phyloP scores from a whole-genome alignment of 805 yeast genomes.

The Blastobotrys parvus region DNA sequence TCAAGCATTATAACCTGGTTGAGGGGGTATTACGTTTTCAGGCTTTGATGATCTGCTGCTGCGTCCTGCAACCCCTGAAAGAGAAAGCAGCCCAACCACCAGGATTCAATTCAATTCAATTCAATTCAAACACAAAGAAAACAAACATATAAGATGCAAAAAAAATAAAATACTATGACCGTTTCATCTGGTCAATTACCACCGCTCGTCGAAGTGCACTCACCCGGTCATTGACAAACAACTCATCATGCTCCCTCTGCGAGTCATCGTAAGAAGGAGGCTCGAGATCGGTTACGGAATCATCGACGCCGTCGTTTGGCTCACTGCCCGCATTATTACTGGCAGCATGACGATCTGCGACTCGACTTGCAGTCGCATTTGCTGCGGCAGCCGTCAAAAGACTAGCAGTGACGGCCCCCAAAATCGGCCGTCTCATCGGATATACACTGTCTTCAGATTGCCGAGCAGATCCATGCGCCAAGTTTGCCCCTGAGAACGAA shows the following conservation, averaged over 20 bases:
- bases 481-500: neutral
- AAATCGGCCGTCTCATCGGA: too few species aligned
- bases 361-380: slow-evolving; percentile 3
- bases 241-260: slow-evolving; percentile 11
- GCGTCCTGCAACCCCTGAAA: too few species aligned
- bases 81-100: too few species aligned
- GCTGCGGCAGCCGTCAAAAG: slow-evolving; percentile 12
- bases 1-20: too few species aligned
- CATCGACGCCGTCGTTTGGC: neutral
- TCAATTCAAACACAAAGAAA: too few species aligned
- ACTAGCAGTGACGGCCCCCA: slow-evolving; percentile 11
- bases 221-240: slow-evolving; percentile 1
- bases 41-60: too few species aligned
- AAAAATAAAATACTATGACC: too few species aligned
- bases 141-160: too few species aligned
- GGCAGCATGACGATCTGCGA: neutral
- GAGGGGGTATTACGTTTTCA: too few species aligned
- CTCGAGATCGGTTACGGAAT: neutral
- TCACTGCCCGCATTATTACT: neutral
- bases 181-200: neutral
- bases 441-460: too few species aligned
- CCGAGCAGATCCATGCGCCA: too few species aligned
- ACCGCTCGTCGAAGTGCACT: neutral
- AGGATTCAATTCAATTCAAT: too few species aligned
- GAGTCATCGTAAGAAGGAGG: slow-evolving; percentile 14